Conservation (phyloP, 2,329 filamentous ascomycete genomes). For the Aspergillus sp. region DNA sequence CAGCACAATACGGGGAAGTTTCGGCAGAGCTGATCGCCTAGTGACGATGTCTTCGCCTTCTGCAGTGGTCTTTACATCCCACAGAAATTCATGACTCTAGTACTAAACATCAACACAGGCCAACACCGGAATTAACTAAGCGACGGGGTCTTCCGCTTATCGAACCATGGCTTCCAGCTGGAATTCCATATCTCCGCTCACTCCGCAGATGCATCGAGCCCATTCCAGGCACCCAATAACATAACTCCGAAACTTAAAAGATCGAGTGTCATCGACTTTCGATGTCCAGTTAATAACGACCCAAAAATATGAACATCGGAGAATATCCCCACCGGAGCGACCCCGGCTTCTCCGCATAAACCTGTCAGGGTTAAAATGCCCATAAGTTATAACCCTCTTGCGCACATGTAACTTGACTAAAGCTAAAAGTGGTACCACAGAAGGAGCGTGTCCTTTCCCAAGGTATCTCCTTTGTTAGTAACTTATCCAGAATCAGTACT, state of each 20-base stretch:
- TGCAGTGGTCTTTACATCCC: neutral
- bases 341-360: neutral
- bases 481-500: neutral
- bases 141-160: neutral
- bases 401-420: neutral
- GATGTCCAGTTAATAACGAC: neutral
- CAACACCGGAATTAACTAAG: neutral
- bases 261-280: neutral
- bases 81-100: neutral
- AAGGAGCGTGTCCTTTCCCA: neutral
- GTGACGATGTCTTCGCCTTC: neutral
- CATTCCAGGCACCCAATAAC: neutral
- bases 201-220: neutral
- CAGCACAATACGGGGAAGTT: neutral
- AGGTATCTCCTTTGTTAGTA: neutral
- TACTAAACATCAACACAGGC: neutral
- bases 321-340: neutral
- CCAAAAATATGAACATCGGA: neutral
- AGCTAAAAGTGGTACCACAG: neutral
- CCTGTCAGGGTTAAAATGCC: neutral
- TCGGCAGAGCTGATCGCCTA: neutral
- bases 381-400: neutral
- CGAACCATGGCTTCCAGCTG: slow-evolving; percentile 1
- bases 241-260: neutral
- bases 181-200: neutral